A percentile compares a stretch with the other conserved stretches of the same genome.
Conservation (phyloP, 2,329 filamentous ascomycete genomes). For the Calonectria pteridis region DNA sequence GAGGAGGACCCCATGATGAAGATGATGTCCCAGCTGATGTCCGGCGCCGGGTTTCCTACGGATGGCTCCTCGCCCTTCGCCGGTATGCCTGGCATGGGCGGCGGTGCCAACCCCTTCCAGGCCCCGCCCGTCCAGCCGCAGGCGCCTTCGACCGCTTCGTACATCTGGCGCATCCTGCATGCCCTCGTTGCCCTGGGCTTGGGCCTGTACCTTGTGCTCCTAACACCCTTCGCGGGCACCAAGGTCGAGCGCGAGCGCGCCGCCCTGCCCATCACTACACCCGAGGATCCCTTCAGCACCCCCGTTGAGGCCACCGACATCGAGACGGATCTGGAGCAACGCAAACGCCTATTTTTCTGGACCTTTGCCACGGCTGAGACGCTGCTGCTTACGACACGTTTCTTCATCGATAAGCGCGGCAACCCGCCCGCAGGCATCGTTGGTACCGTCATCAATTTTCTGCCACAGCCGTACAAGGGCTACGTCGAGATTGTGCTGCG, state of each 20-base stretch:
- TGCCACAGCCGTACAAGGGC: conserved; percentile 74
- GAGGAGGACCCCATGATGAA: conserved; percentile 62
- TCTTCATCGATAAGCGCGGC: conserved; percentile 74
- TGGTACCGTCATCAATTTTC: conserved; percentile 72
- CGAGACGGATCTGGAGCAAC: conserved; percentile 49
- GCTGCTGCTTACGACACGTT: conserved; percentile 77
- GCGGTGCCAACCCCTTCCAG: conserved; percentile 51
- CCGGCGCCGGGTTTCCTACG: conserved; percentile 49
- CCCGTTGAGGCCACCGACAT: conserved; percentile 40
- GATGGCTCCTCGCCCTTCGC: conserved; percentile 51
- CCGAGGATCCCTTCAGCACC: conserved; percentile 37
- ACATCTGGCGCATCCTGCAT: conserved; percentile 80
- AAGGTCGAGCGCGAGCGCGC: conserved; percentile 68
- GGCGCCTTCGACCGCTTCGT: conserved; percentile 50
- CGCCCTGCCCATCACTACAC: conserved; percentile 42
- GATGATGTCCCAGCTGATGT: conserved; percentile 82
- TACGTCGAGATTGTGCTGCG: conserved; percentile 72
- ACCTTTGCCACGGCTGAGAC: conserved; percentile 85
- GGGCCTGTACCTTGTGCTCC: conserved; percentile 77
- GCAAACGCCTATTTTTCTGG: conserved; percentile 72
- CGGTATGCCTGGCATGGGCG: conserved; percentile 53
- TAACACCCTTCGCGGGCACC: conserved; percentile 77
- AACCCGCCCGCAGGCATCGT: conserved; percentile 72
- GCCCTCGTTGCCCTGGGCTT: conserved; percentile 78
- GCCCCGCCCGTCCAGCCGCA: conserved; percentile 41